These are phyloP conservation scores for Phalaenopsis hybrid DNA, from an alignment of 116 monocot genomes.

Conservation along the genomic window DNA sequence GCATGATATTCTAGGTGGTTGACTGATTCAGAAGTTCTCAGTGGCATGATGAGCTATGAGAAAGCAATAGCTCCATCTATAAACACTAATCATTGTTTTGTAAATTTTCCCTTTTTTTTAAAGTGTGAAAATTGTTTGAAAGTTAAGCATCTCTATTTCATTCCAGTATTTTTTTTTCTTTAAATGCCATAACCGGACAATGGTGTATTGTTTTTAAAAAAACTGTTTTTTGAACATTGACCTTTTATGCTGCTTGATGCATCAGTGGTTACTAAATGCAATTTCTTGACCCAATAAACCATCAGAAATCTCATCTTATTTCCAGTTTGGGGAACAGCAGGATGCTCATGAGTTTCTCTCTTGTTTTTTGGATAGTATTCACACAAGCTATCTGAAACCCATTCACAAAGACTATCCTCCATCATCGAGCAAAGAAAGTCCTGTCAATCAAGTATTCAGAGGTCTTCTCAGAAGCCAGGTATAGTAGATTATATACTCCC, in stretches of 20 bases:
- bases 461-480: constrained; percentile 73
- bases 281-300: constrained; percentile 36
- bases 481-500: not conserved
- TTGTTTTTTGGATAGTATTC: constrained; percentile 49
- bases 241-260: not conserved
- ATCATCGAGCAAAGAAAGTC: constrained; percentile 25
- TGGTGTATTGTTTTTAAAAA: not conserved
- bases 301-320: constrained; percentile 68
- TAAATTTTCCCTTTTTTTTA: not conserved
- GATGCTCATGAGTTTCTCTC: constrained; percentile 84
- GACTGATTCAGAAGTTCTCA: not conserved
- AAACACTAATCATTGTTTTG: not conserved
- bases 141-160: not conserved
- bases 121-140: not conserved
- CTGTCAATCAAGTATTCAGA: constrained; percentile 63
- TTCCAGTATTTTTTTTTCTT: not conserved
- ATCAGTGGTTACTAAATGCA: not conserved
- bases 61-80: not conserved
- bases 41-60: not conserved
- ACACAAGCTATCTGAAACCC: constrained; percentile 30
- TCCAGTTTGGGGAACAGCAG: constrained; percentile 42
- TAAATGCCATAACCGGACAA: not conserved
- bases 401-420: constrained; percentile 2
- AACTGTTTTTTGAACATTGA: not conserved
- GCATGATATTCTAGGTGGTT: not conserved